Conservation (phyloP, 768 basidiomycete species). For the Solioccasus polychromus region DNA sequence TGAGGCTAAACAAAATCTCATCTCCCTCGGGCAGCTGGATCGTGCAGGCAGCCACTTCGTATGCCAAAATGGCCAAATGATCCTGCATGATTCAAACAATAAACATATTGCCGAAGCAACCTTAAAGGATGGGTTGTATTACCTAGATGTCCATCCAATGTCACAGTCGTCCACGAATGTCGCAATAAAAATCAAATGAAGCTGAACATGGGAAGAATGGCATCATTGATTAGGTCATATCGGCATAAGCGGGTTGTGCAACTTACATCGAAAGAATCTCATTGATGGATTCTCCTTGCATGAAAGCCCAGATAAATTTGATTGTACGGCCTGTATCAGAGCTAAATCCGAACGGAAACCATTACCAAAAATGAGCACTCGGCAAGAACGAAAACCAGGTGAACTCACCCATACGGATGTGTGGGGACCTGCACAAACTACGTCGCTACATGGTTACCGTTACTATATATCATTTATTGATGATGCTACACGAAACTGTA, state of each 20-base stretch:
- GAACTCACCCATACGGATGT: background rate
- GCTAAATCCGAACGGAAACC: background rate
- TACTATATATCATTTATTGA: slow-evolving; percentile 27
- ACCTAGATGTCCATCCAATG: no score
- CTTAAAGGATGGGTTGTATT: no score
- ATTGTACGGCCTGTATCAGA: slow-evolving; percentile 4
- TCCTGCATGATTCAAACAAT: no score
- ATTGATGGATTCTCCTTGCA: background rate
- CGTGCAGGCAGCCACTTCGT: no score
- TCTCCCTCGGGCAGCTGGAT: no score
- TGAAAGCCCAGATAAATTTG: background rate
- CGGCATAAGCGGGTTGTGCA: background rate
- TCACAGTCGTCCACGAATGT: no score
- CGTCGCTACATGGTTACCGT: slow-evolving; percentile 5
- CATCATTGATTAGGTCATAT: background rate
- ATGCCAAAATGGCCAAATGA: no score
- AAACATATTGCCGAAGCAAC: no score
- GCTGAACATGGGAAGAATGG: background rate
- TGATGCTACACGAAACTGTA: background rate
- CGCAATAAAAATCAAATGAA: background rate
- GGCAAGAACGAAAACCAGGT: background rate
- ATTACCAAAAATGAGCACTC: background rate
- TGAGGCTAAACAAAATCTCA: no score
- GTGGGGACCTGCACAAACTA: background rate
- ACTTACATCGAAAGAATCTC: background rate